Conservation (phyloP, 768 basidiomycete species). For the Tulasnella sp. region DNA sequence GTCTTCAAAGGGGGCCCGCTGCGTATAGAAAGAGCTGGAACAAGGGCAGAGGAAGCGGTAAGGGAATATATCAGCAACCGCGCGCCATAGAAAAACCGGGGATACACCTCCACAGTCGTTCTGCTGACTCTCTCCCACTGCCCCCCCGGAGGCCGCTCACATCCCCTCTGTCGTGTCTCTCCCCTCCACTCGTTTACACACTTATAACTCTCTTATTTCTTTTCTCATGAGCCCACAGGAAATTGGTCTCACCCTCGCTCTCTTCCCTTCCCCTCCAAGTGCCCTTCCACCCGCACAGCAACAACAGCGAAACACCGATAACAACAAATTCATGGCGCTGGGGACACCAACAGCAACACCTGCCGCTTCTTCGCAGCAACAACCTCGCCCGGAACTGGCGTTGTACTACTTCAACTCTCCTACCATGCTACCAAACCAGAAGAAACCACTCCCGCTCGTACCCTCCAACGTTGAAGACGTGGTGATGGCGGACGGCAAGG, state of each 20-base stretch:
- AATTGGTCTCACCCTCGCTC: not conserved
- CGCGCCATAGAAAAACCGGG: not conserved
- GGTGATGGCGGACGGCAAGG: no score
- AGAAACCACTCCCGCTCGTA: not conserved
- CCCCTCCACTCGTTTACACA: not conserved
- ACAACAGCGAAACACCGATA: no score
- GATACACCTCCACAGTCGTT: not conserved
- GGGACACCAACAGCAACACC: not conserved
- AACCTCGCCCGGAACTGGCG: not conserved
- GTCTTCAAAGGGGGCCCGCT: not conserved
- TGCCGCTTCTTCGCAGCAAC: not conserved
- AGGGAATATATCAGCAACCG: no score
- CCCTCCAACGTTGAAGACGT: not conserved
- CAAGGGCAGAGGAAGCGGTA: not conserved
- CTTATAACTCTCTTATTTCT: not conserved
- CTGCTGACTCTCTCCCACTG: slow-evolving; percentile 3
- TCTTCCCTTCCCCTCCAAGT: slow-evolving; percentile 2
- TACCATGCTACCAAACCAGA: not conserved
- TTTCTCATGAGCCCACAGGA: not conserved
- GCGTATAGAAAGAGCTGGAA: not conserved
- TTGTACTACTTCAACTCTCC: not conserved
- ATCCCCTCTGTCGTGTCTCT: not conserved
- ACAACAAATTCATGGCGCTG: not conserved
- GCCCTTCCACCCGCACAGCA: not conserved
- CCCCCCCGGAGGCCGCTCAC: slow-evolving; percentile 2